Base-by-base conservation (phyloP, 2,329 filamentous ascomycete species). In the Penicillium paneum region DNA sequence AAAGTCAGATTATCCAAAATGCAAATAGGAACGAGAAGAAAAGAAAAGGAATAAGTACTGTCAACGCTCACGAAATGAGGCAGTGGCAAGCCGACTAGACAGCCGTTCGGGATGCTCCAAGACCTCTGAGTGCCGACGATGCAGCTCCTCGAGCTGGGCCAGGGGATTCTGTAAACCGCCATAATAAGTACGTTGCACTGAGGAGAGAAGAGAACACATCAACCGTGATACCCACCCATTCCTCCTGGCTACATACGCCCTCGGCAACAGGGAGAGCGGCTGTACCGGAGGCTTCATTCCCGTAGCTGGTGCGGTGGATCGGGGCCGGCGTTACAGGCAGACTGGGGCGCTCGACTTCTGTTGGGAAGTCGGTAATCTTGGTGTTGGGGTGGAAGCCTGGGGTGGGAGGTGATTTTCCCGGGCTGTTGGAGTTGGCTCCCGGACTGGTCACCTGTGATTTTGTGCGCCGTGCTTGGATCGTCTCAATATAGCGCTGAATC, bases 241-340 rank as follows among this genome's bases (percentile, higher is more conserved):
- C 90, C 70, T 84, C 82, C 81, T 96, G 92, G 72, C 84, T 81
- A 58, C 92, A 91, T 60, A 96, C 91, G 48, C 91, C 92, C 70
- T 90, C 84, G 46, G 92, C 91, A 61, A 79, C 78, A 58, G 90
- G 90, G 63, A 96, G 79, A 66, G 81, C 78, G 59, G 53, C 56
- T 12, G 50, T 53, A 19, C 54, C 48, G 36, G 58, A 57, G 46
- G 52, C 48, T 19, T 55, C 52, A 13, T 59, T 55, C 10, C 41
- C 78, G 56, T 83, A 78, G 54, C 83, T 83, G 71, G 88, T 28
- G 42, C 89, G 47, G 59, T 83, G 82, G 64, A 93, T 81, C 15
- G 91, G 91, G 13, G 91, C 91, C 1, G 92, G 92, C 10, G 92
- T 97, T 34, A 96, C 92, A 5, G 93, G 91, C 55, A 97, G 80